Evolutionary conservation across 225 moss, liverwort and hornwort species (phyloP).

Genomic region (Anthoceros angustus): DNA sequence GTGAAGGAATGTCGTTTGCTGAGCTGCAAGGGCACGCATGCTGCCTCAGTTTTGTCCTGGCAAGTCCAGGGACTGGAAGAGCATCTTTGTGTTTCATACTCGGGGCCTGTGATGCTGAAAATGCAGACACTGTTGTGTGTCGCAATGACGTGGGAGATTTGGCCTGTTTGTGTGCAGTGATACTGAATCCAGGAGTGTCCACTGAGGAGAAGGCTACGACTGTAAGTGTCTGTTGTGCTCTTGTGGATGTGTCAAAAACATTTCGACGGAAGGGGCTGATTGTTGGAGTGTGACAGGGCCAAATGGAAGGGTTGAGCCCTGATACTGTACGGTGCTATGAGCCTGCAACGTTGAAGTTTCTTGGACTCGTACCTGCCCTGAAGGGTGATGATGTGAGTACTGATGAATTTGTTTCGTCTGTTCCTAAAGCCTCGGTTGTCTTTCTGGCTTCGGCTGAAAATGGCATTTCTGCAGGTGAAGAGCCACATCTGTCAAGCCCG

Average conservation of each 20-base stretch:
- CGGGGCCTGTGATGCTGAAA: background rate
- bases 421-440: background rate
- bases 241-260: background rate
- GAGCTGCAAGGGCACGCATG: too few relatives aligned
- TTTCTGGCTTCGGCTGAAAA: background rate
- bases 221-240: background rate
- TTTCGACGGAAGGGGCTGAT: background rate
- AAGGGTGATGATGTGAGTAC: conserved; percentile 18
- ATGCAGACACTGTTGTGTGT: too few relatives aligned
- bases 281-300: background rate
- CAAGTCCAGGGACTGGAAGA: too few relatives aligned
- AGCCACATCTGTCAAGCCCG: conserved; percentile 23
- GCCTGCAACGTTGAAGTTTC: conserved; percentile 35
- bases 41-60: too few relatives aligned
- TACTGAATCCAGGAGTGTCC: too few relatives aligned
- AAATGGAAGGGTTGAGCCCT: too few relatives aligned
- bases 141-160: too few relatives aligned
- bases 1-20: too few relatives aligned
- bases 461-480: conserved; percentile 14
- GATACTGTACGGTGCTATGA: conserved; percentile 28
- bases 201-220: too few relatives aligned
- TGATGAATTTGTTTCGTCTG: background rate
- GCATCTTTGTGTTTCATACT: background rate
- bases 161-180: too few relatives aligned
- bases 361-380: conserved; percentile 25